Conservation (phyloP, 179 eudicot genomes). For the Silene noctiflora region DNA sequence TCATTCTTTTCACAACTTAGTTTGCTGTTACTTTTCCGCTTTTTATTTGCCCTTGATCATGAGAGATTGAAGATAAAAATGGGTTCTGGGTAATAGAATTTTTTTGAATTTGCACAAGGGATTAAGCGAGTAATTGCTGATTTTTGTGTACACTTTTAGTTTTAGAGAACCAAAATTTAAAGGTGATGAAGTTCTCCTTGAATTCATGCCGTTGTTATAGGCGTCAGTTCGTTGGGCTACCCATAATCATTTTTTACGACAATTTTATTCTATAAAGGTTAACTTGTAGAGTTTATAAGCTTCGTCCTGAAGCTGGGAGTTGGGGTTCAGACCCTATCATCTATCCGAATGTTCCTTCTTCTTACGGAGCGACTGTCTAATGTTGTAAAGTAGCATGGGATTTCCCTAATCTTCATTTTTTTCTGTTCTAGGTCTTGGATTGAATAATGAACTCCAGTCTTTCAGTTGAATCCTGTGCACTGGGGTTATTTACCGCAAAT, state of each 20-base stretch:
- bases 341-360: too few species aligned
- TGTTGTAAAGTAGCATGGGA: neutral
- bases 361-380: neutral
- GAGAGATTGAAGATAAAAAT: neutral
- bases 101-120: neutral
- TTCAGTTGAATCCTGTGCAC: conserved; percentile 8
- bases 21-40: neutral
- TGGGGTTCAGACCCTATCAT: too few species aligned
- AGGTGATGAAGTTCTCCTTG: too few species aligned
- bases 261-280: too few species aligned
- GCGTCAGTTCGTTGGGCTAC: too few species aligned
- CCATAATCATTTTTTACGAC: too few species aligned
- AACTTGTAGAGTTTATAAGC: too few species aligned
- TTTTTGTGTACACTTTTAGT: too few species aligned
- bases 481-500: conserved; percentile 14
- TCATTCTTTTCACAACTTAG: neutral
- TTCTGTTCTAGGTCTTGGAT: conserved; percentile 19
- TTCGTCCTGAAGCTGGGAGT: too few species aligned
- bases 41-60: neutral
- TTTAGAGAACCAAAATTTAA: too few species aligned
- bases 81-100: neutral
- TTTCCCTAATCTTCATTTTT: neutral
- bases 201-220: too few species aligned
- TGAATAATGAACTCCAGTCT: neutral
- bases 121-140: neutral